A percentile compares a stretch with the other conserved stretches of the same genome.
phyloP scores from a whole-genome alignment of 306 rosid species.

The Fragaria iinumae region DNA sequence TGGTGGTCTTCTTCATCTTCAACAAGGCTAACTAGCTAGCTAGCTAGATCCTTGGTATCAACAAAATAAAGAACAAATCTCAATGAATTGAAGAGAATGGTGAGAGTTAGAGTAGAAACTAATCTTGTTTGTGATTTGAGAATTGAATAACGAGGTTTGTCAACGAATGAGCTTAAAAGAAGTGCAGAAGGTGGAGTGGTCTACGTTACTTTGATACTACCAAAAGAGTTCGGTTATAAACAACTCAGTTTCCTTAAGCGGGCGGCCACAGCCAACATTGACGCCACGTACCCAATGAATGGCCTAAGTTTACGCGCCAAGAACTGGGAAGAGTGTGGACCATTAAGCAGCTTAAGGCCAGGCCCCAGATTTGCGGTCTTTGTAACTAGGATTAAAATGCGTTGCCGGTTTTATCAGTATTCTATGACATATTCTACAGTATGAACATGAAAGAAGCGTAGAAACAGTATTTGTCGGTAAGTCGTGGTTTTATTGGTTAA shows the following conservation, averaged over 20 bases:
- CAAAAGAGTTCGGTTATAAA: slow-evolving; percentile 12
- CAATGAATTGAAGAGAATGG: not conserved
- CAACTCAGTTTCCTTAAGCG: not conserved
- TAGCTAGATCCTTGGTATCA: not conserved
- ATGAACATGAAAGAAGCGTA: no score
- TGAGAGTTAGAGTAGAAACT: not conserved
- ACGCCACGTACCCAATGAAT: not conserved
- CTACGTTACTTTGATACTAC: slow-evolving; percentile 8
- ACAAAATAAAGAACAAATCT: not conserved
- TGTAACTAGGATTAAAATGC: no score
- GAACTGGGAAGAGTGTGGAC: not conserved
- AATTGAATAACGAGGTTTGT: not conserved
- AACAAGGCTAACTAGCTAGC: not conserved
- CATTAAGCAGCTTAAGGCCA: no score
- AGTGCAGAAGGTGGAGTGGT: slow-evolving; percentile 11
- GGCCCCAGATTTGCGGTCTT: no score
- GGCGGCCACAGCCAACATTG: slow-evolving; percentile 5
- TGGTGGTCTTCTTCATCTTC: slow-evolving; percentile 15
- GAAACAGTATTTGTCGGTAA: no score
- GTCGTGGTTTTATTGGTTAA: no score
- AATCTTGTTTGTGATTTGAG: not conserved
- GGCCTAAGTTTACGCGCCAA: not conserved
- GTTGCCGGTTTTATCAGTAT: no score
- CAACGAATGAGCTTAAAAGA: slow-evolving; percentile 2
- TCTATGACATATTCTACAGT: no score